phyloP scores from a whole-genome alignment of 2,329 filamentous ascomycete species.

The Ceratocystis ficicola region DNA sequence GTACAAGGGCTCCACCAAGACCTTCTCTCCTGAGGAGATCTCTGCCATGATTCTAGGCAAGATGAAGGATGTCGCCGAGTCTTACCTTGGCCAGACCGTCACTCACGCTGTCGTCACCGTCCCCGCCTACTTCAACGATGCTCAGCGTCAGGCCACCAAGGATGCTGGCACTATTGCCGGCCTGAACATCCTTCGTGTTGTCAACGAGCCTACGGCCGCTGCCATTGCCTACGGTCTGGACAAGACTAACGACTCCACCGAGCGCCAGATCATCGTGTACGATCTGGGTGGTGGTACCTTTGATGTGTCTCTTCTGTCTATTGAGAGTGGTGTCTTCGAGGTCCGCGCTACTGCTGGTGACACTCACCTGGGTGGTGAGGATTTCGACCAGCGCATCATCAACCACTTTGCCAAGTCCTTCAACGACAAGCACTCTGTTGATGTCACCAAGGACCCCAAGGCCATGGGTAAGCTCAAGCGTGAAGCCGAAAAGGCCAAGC shows the following conservation, averaged over 20 bases:
- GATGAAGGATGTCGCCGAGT: constrained; percentile 75
- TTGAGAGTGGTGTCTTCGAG: constrained; percentile 87
- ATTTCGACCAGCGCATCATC: constrained; percentile 97
- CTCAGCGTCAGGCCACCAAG: constrained; percentile 93
- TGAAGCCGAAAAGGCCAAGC: constrained; percentile 98
- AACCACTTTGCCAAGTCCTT: constrained; percentile 88
- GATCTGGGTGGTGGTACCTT: constrained; percentile 92
- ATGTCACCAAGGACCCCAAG: constrained; percentile 90
- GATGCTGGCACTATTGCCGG: constrained; percentile 85
- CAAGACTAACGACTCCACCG: constrained; percentile 58
- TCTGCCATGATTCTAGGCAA: constrained; percentile 71
- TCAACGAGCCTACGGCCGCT: constrained; percentile 92
- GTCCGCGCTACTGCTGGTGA: constrained; percentile 91
- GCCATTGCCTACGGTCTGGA: constrained; percentile 90
- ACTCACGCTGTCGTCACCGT: constrained; percentile 87
- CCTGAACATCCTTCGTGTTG: constrained; percentile 87
- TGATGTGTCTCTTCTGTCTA: constrained; percentile 85
- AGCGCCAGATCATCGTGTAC: constrained; percentile 85
- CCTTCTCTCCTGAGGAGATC: constrained; percentile 69
- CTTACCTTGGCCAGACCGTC: constrained; percentile 69
- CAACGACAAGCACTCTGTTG: constrained; percentile 95
- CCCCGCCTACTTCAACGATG: constrained; percentile 97
- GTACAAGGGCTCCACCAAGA: constrained; percentile 52
- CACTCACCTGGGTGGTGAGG: constrained; percentile 94
- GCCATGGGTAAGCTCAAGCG: constrained; percentile 99